phyloP scores from a whole-genome alignment of 2,329 filamentous ascomycete species.

The Venturia carpophila region DNA sequence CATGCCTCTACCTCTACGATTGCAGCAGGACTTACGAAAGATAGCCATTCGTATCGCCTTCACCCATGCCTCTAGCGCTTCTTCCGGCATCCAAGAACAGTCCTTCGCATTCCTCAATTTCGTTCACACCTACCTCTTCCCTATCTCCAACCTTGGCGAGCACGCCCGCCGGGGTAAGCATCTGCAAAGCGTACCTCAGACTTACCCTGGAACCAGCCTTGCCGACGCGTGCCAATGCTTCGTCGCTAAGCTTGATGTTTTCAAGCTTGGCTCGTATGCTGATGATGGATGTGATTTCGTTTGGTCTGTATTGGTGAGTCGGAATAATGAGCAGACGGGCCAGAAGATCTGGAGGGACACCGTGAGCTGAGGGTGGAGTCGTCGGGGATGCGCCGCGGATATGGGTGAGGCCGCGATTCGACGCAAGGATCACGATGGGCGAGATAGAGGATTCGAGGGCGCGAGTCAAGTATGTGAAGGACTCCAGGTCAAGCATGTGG shows the following conservation, averaged over 20 bases:
- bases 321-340: slow-evolving; percentile 92
- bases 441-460: slow-evolving; percentile 93
- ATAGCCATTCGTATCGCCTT: slow-evolving; percentile 10
- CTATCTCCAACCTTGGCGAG: slow-evolving; percentile 61
- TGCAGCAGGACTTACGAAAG: not conserved
- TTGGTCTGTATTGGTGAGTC: slow-evolving; percentile 76
- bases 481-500: slow-evolving; percentile 99
- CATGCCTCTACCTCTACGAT: not conserved
- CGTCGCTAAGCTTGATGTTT: slow-evolving; percentile 67
- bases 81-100: slow-evolving; percentile 43
- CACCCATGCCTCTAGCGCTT: slow-evolving; percentile 32
- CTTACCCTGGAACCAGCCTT: slow-evolving; percentile 83
- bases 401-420: slow-evolving; percentile 88
- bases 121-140: slow-evolving; percentile 45
- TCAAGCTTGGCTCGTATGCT: slow-evolving; percentile 76
- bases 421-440: slow-evolving; percentile 94
- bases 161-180: slow-evolving; percentile 84
- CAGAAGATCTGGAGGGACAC: slow-evolving; percentile 87
- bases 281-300: slow-evolving; percentile 91
- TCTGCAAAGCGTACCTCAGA: slow-evolving; percentile 84
- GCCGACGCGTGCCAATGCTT: slow-evolving; percentile 78
- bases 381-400: slow-evolving; percentile 67
- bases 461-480: slow-evolving; percentile 97
- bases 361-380: slow-evolving; percentile 63
- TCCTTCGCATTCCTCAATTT: slow-evolving; percentile 45